Conservation (phyloP, 2,329 filamentous ascomycete species). For the Xylaria polymorpha region DNA sequence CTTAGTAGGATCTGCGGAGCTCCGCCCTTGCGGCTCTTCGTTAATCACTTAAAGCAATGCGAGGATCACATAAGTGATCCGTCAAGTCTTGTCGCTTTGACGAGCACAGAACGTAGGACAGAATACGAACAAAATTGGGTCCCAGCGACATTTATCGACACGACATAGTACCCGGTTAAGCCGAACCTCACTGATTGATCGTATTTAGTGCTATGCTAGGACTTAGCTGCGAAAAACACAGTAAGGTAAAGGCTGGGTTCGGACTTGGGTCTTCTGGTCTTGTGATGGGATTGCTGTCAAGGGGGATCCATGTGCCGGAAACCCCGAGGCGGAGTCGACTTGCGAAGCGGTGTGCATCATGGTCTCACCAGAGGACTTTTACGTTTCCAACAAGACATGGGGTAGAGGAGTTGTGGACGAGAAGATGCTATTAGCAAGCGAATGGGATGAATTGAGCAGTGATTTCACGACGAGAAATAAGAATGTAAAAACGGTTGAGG, state of each 20-base stretch:
- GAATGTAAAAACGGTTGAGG: not conserved
- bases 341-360: not conserved
- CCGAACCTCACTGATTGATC: not conserved
- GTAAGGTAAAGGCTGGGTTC: not conserved
- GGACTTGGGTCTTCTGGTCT: not conserved
- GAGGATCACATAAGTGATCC: conserved; percentile 4
- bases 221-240: conserved; percentile 1
- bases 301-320: not conserved
- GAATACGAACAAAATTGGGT: not conserved
- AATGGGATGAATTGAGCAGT: not conserved
- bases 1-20: not conserved
- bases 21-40: conserved; percentile 26
- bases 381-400: not conserved
- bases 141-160: not conserved
- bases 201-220: not conserved
- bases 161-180: not conserved
- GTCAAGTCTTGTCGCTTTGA: conserved; percentile 4
- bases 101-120: not conserved
- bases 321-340: conserved; percentile 1
- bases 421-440: not conserved
- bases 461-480: not conserved
- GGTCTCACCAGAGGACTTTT: not conserved
- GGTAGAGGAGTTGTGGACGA: not conserved
- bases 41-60: not conserved
- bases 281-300: not conserved